Base-by-base conservation (phyloP, 2,329 filamentous ascomycete genomes). In the Phoma sp. region DNA sequence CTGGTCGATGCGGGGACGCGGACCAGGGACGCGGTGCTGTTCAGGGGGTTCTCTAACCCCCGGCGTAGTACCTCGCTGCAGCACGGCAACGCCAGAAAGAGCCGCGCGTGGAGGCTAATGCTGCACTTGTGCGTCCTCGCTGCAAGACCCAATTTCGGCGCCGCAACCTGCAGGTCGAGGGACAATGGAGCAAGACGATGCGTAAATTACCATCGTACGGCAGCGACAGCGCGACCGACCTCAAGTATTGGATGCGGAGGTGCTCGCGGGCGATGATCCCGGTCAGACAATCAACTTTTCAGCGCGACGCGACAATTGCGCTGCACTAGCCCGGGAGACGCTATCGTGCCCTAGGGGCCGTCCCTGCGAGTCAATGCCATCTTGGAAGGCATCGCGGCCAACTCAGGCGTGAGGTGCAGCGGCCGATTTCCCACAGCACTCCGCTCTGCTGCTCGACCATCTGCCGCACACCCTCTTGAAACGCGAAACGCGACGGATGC, bases 11-110 rank as follows among this genome's bases (percentile, higher is more conserved):
- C 59, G 59, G 60, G 55, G 45, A 55, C 47, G 47, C 33, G 50
- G 49, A 18, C 14, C 40, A 39, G 34, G 42, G 42, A 45, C 47
- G 25, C 14, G 18, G 43, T 30, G 46, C 23, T 17, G 38, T 23
- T 56, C 56, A 56, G 50, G 53, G 23, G 59, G 51, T 49, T 56
- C 45, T 58, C 58, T 59, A 56, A 62, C 61, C 46, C 46, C 60
- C 56, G 48, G 59, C 54, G 57, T 57, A 56, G 45, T 48, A 43
- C 12, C 33, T 49, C 51, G 51, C 49, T 60, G 54, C 49, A 47
- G 60, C 60, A 56, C 32, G 40, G 55, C 43, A 52, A 42, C 10
- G 60, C 56, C 55, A 52, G 52, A 59, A 55, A 45, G 51, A 60
- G 60, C 56, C 49, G 58, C 58, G 60, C 51, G 53, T 53, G 49